Percentiles rank a stretch among this genome's conserved stretches.
phyloP scores from a whole-genome alignment of 345 rosid species.

The Syzygium grande region DNA sequence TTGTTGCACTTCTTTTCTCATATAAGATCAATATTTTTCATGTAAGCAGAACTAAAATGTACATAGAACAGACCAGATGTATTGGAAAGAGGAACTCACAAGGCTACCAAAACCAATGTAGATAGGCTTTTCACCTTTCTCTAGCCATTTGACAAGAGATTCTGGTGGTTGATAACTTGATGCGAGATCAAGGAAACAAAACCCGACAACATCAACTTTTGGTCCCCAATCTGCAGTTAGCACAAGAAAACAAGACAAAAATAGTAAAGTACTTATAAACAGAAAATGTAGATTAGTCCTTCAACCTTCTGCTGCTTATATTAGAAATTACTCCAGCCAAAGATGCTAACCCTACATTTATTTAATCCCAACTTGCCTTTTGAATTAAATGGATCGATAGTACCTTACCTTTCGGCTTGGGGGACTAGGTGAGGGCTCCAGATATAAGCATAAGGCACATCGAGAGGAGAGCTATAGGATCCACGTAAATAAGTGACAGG shows the following conservation, averaged over 20 bases:
- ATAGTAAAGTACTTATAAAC: background rate
- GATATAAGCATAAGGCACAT: slow-evolving; percentile 38
- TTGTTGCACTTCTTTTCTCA: background rate
- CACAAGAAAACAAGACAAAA: background rate
- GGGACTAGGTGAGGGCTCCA: slow-evolving; percentile 61
- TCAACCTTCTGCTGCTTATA: background rate
- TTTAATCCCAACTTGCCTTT: background rate
- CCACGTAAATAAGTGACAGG: slow-evolving; percentile 44
- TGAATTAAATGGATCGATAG: background rate
- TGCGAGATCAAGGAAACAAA: slow-evolving; percentile 67
- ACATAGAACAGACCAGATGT: background rate
- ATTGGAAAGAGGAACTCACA: slow-evolving; percentile 32
- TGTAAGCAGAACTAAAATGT: background rate
- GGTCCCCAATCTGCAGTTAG: slow-evolving; percentile 55
- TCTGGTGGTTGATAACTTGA: slow-evolving; percentile 54
- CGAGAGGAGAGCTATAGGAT: slow-evolving; percentile 23
- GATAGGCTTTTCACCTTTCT: slow-evolving; percentile 40
- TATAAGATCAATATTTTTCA: background rate
- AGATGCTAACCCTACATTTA: background rate
- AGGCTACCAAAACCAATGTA: slow-evolving; percentile 74
- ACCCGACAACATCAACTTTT: slow-evolving; percentile 58
- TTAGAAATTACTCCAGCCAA: background rate
- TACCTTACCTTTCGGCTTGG: slow-evolving; percentile 43
- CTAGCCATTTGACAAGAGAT: slow-evolving; percentile 40
- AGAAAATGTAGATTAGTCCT: background rate